Conservation (phyloP, 2,329 filamentous ascomycete genomes). For the Fusarium dimerum region DNA sequence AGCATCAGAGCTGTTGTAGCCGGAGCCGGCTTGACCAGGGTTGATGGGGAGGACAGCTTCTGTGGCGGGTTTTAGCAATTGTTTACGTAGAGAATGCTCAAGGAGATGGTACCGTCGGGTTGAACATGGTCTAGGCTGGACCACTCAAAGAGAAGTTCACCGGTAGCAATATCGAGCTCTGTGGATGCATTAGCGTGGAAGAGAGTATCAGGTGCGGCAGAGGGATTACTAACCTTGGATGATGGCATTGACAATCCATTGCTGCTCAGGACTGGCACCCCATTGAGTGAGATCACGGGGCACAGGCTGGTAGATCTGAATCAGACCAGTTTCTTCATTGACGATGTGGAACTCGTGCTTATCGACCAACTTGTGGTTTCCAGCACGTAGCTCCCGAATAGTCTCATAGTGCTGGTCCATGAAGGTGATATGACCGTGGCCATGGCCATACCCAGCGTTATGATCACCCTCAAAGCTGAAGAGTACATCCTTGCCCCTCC, state of each 20-base stretch:
- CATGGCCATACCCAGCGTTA: constrained; percentile 52
- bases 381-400: constrained; percentile 52
- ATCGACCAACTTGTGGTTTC: constrained; percentile 50
- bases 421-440: constrained; percentile 55
- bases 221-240: constrained; percentile 48
- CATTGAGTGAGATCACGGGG: constrained; percentile 45
- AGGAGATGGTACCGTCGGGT: constrained; percentile 18
- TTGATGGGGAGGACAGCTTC: constrained; percentile 48
- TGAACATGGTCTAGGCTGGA: constrained; percentile 28
- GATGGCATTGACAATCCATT: constrained; percentile 57
- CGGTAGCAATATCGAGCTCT: constrained; percentile 53
- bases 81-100: not conserved
- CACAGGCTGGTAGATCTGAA: constrained; percentile 55
- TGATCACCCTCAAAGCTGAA: constrained; percentile 56
- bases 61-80: constrained; percentile 22
- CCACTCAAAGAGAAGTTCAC: constrained; percentile 53
- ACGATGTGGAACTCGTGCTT: constrained; percentile 59
- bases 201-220: not conserved
- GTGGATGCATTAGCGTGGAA: constrained; percentile 8
- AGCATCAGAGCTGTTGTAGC: constrained; percentile 33
- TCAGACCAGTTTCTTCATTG: constrained; percentile 52
- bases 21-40: constrained; percentile 40
- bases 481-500: constrained; percentile 53
- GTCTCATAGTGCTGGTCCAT: constrained; percentile 57
- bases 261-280: constrained; percentile 48